A percentile compares a stretch with the other conserved stretches of the same genome.
These are phyloP conservation scores for Candida arabinofermentans DNA, from an alignment of 805 yeast species.

Conservation along the genomic window DNA sequence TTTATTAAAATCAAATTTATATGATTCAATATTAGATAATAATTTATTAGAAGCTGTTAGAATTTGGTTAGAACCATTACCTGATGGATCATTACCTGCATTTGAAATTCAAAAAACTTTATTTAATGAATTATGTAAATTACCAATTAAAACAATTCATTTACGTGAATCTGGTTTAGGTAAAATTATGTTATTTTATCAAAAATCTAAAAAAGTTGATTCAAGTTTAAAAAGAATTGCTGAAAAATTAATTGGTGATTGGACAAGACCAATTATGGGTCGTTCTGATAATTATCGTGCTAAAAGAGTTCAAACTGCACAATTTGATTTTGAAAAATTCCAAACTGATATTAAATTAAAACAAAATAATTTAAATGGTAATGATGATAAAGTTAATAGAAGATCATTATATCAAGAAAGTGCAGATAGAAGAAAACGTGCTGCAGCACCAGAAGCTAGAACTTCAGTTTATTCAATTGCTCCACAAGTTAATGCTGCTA, in stretches of 20 bases:
- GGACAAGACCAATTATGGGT: slow-evolving; percentile 98
- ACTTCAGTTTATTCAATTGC: slow-evolving; percentile 88
- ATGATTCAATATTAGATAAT: slow-evolving; percentile 91
- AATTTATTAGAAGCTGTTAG: slow-evolving; percentile 89
- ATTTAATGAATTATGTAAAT: slow-evolving; percentile 63
- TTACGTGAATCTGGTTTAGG: slow-evolving; percentile 93
- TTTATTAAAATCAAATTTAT: slow-evolving; percentile 75
- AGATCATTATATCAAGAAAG: slow-evolving; percentile 79
- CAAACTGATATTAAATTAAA: slow-evolving; percentile 36
- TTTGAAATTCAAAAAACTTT: slow-evolving; percentile 91
- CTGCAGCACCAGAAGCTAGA: slow-evolving; percentile 92
- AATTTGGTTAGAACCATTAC: slow-evolving; percentile 96
- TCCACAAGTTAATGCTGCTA: slow-evolving; percentile 56
- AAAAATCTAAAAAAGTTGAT: slow-evolving; percentile 85
- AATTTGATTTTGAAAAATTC: slow-evolving; percentile 59
- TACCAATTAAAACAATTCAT: slow-evolving; percentile 95
- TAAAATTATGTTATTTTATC: slow-evolving; percentile 88
- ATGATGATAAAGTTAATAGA: slow-evolving; percentile 29
- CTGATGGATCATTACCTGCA: slow-evolving; percentile 97
- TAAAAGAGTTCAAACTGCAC: slow-evolving; percentile 63
- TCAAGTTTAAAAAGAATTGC: slow-evolving; percentile 81
- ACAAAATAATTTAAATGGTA: slow-evolving; percentile 25
- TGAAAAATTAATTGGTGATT: slow-evolving; percentile 87
- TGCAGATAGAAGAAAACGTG: slow-evolving; percentile 88
- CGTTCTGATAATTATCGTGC: slow-evolving; percentile 93